These are phyloP conservation scores for Herpetomonas samuelpessoai DNA, from an alignment of 208 protist genomes.

Conservation along the genomic window DNA sequence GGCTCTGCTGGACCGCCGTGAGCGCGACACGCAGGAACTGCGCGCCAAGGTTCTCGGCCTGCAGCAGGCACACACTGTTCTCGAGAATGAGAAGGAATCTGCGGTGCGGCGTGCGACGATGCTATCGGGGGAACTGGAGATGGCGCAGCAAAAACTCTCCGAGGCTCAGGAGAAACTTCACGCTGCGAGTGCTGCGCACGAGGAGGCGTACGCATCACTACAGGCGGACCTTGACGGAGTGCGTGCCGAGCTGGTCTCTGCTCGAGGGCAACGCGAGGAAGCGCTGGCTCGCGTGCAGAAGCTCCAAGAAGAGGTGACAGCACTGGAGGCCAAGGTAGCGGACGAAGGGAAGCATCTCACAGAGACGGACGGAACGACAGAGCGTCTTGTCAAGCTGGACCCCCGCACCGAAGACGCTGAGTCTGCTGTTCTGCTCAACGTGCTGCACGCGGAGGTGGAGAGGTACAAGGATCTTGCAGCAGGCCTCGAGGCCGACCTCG, in stretches of 20 bases:
- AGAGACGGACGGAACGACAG: constrained; percentile 4
- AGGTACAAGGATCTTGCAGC: constrained; percentile 65
- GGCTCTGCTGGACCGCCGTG: constrained; percentile 33
- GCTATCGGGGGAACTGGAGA: constrained; percentile 72
- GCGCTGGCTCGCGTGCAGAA: constrained; percentile 7
- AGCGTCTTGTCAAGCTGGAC: constrained; percentile 3
- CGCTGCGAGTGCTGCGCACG: constrained; percentile 21
- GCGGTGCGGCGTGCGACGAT: constrained; percentile 53
- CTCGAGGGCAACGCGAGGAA: constrained; percentile 18
- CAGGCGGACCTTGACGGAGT: constrained; percentile 28
- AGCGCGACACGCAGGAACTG: constrained; percentile 40
- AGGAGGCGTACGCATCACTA: constrained; percentile 20
- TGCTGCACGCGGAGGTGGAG: constrained; percentile 75
- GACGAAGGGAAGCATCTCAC: constrained; percentile 9
- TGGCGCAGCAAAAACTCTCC: constrained; percentile 43
- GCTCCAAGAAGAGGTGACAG: neutral
- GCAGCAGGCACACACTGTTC: constrained; percentile 36
- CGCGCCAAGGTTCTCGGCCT: constrained; percentile 41
- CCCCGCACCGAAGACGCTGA: constrained; percentile 57
- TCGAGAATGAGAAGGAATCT: constrained; percentile 67
- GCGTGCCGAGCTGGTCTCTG: constrained; percentile 8
- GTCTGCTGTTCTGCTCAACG: constrained; percentile 68
- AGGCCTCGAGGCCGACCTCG: constrained; percentile 54
- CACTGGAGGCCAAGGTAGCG: constrained; percentile 1
- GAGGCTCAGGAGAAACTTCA: constrained; percentile 34